Conservation (phyloP, 257 asterid genomes). For the Penstemon barbatus region DNA sequence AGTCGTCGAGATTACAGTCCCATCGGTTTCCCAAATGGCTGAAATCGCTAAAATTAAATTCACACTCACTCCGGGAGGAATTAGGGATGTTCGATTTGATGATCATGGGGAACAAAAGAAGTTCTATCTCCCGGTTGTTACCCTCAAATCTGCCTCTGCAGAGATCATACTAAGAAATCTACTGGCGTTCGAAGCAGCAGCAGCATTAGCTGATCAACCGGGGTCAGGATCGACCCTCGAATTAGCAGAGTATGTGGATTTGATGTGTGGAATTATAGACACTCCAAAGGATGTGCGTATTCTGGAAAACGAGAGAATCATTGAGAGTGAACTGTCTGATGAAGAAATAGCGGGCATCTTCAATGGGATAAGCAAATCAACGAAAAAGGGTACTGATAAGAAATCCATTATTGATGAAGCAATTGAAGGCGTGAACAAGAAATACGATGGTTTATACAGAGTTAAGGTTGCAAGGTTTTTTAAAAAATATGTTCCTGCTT, state of each 20-base stretch:
- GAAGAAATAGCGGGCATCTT: conserved; percentile 41
- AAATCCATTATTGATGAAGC: conserved; percentile 37
- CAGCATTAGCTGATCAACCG: conserved; percentile 30
- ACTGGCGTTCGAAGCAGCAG: conserved; percentile 54
- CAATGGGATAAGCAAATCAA: conserved; percentile 42
- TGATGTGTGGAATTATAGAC: conserved; percentile 66
- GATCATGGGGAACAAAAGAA: conserved; percentile 16
- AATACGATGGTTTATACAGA: too few species aligned
- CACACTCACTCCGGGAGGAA: conserved; percentile 2
- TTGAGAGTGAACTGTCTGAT: conserved; percentile 31
- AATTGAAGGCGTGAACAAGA: not conserved
- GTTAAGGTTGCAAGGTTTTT: too few species aligned
- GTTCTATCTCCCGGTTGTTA: conserved; percentile 48
- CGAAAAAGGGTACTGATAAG: not conserved
- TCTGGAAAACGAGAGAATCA: conserved; percentile 36
- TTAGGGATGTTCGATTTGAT: conserved; percentile 34
- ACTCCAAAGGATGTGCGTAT: conserved; percentile 40
- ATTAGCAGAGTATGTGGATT: conserved; percentile 50
- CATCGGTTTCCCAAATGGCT: conserved; percentile 22
- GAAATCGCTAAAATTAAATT: conserved; percentile 16
- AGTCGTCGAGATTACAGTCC: conserved; percentile 24
- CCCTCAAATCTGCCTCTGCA: conserved; percentile 32
- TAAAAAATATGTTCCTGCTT: too few species aligned
- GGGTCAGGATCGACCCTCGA: not conserved
- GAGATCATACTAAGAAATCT: conserved; percentile 50